Evolutionary conservation across 306 rosid genomes (phyloP).

Genomic region (Alnus glutinosa): DNA sequence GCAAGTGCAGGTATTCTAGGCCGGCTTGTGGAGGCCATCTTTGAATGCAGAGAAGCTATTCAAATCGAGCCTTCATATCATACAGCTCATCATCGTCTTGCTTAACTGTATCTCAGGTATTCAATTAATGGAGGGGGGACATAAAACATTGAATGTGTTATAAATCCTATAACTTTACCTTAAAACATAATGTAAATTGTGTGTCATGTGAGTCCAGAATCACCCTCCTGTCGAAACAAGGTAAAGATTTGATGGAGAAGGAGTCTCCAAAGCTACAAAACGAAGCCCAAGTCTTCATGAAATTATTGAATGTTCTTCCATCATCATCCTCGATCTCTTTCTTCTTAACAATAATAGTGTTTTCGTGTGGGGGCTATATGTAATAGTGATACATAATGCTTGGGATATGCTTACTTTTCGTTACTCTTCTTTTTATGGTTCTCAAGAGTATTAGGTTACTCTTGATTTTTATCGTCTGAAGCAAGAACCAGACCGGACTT

Average conservation of each 20-base stretch:
- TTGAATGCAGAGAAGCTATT: conserved; percentile 75
- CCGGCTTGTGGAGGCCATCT: conserved; percentile 57
- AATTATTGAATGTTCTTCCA: conserved; percentile 52
- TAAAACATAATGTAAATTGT: conserved; percentile 14
- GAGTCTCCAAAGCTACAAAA: conserved; percentile 24
- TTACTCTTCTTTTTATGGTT: no score
- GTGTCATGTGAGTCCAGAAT: conserved; percentile 33
- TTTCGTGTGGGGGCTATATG: no score
- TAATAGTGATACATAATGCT: no score
- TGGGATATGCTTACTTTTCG: no score
- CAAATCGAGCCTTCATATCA: conserved; percentile 68
- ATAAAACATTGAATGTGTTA: background rate
- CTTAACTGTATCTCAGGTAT: conserved; percentile 82
- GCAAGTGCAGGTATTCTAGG: conserved; percentile 45
- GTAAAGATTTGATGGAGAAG: background rate
- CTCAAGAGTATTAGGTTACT: no score
- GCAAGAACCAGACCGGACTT: no score
- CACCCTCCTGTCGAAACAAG: conserved; percentile 35
- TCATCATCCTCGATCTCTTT: no score
- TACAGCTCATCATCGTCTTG: conserved; percentile 87
- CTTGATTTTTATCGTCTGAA: no score
- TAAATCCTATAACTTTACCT: conserved; percentile 1
- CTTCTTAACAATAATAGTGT: no score
- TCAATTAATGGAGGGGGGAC: background rate
- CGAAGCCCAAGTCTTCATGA: conserved; percentile 51